Conservation (phyloP, 768 basidiomycete species). For the Lyophyllum shimeji region DNA sequence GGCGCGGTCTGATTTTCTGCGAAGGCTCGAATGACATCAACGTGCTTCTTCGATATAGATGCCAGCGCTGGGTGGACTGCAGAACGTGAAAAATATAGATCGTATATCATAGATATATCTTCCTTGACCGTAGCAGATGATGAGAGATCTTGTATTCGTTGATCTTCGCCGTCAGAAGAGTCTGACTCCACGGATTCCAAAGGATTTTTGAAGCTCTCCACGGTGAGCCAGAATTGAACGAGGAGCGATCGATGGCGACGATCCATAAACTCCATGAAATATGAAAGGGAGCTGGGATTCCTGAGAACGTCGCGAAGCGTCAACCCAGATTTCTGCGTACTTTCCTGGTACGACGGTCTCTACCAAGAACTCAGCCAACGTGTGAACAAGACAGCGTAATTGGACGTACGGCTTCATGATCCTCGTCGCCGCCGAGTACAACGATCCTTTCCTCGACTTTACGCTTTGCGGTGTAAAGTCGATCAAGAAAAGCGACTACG, state of each 20-base stretch:
- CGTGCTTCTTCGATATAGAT: conserved; percentile 67
- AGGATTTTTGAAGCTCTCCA: conserved; percentile 97
- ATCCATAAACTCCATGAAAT: conserved; percentile 99
- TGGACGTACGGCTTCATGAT: conserved; percentile 56
- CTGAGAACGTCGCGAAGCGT: conserved; percentile 78
- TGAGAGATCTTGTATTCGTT: conserved; percentile 51
- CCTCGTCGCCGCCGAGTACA: conserved; percentile 68
- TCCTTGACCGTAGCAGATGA: conserved; percentile 69
- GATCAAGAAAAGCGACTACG: conserved; percentile 82
- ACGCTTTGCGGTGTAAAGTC: conserved; percentile 86
- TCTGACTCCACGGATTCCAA: conserved; percentile 80
- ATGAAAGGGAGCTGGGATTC: conserved; percentile 88
- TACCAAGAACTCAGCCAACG: conserved; percentile 14
- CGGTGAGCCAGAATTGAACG: conserved; percentile 97
- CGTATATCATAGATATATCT: conserved; percentile 87
- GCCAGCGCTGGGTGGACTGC: conserved; percentile 58
- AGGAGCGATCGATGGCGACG: conserved; percentile 78
- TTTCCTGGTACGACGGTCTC: conserved; percentile 41
- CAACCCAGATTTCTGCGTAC: conserved; percentile 45
- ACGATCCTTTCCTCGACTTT: conserved; percentile 85
- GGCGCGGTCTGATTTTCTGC: conserved; percentile 48
- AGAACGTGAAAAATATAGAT: conserved; percentile 76
- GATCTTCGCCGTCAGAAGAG: conserved; percentile 59
- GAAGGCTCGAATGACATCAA: conserved; percentile 69
- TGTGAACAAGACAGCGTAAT: conserved; percentile 1